Evolutionary conservation across 805 yeast genomes (phyloP), one percentile per base, ranked within the genome.

Genomic region (Hanseniaspora taiwanica): DNA sequence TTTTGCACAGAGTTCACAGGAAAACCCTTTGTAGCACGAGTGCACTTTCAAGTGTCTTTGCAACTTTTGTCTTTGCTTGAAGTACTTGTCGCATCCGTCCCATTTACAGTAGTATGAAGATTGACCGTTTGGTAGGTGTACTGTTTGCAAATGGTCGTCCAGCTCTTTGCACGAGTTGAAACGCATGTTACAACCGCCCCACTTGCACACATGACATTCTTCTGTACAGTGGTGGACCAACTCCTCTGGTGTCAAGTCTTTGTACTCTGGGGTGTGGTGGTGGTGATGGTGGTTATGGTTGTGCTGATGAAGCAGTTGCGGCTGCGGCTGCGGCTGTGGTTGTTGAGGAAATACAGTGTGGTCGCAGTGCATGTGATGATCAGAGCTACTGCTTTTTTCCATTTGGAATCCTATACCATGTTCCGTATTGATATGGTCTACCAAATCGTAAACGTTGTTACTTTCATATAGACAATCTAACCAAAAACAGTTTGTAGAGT

Each of bases 401-500:
- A 53, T 49, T 23, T 55, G 58, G 34, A 57, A 56, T 23, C 56
- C 54, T 3, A 62, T 52, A 18, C 68, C 69, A 44, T 74, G 79
- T 6, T 51, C 50, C 1, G 61, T 56, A 38, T 74, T 72, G 37
- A 78, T 61, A 59, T 85, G 95, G 33, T 68, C 62, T 9, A 81
- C 58, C 23, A 86, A 60, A 5, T 68, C 54, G 23, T 74, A 63
- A 36, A 78, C 52, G 48, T 75, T 76, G 14, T 60, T 54, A 21
- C 80, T 67, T 17, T 64, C 62, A 52, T 68, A 82, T 34, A 69
- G 61, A 66, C 96, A 86, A 40, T 76, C 68, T 42, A 65, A 60
- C 95, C 94, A 85, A 51, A 77, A 84, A 62, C 96, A 86, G 2
- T n/a, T n/a, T n/a, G n/a, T n/a, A n/a, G n/a, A n/a, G n/a, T n/a